Conservation (phyloP, 2,329 filamentous ascomycete genomes). For the Hawksworthiomyces lignivorus region DNA sequence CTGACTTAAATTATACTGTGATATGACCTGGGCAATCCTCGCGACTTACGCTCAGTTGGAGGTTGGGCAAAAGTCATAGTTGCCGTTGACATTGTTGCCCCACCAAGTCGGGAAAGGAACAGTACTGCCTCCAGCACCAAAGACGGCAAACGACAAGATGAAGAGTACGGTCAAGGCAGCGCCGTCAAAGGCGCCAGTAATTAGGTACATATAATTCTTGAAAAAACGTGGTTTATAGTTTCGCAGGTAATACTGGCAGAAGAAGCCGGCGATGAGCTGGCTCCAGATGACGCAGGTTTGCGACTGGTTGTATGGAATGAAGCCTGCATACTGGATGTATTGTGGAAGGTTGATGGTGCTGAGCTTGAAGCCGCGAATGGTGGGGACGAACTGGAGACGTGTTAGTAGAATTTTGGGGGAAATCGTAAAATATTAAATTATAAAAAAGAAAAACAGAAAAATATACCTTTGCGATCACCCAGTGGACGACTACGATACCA, state of each 20-base stretch:
- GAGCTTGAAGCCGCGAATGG: conserved; percentile 32
- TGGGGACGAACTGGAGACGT: too few species aligned
- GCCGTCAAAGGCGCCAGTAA: conserved; percentile 45
- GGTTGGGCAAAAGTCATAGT: conserved; percentile 44
- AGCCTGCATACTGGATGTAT: conserved; percentile 47
- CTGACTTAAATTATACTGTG: too few species aligned
- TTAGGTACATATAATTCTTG: conserved; percentile 45
- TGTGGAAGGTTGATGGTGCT: conserved; percentile 44
- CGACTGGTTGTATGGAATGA: conserved; percentile 45
- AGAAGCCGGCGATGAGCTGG: conserved; percentile 35
- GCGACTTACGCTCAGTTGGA: too few species aligned
- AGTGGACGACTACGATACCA: conserved; percentile 35
- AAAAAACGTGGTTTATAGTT: conserved; percentile 45
- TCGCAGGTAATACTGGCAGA: conserved; percentile 43
- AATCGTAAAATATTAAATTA: too few species aligned
- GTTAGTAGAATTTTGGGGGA: too few species aligned
- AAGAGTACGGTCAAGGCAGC: conserved; percentile 41
- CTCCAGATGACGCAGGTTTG: conserved; percentile 49
- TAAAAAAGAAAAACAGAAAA: too few species aligned
- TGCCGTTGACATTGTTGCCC: conserved; percentile 42
- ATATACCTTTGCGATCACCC: conserved; percentile 35
- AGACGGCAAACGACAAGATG: conserved; percentile 48
- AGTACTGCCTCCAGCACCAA: conserved; percentile 35
- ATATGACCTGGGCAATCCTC: too few species aligned
- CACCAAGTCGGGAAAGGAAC: conserved; percentile 45